A percentile compares a stretch with the other conserved stretches of the same genome.
Evolutionary conservation across 805 yeast species (phyloP).

Genomic region (Alloascoidea hylecoeti): DNA sequence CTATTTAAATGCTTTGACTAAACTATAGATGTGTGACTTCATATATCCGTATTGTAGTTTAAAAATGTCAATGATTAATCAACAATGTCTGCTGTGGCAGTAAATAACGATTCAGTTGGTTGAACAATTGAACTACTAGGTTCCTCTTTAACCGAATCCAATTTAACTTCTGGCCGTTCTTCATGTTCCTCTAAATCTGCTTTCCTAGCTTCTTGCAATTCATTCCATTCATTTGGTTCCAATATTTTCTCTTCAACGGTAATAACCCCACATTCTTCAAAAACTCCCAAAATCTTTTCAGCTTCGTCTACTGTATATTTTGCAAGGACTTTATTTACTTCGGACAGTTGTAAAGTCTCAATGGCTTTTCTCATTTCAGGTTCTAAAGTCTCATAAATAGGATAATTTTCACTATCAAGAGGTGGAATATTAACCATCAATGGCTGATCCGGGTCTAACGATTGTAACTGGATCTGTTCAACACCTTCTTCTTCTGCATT

Average conservation of each 20-base stretch:
- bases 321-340: slow-evolving; percentile 73
- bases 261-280: slow-evolving; percentile 72
- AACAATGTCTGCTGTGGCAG: background rate
- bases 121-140: background rate
- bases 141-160: too few relatives aligned
- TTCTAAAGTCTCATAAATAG: slow-evolving; percentile 22
- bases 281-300: slow-evolving; percentile 56
- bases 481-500: slow-evolving; percentile 37
- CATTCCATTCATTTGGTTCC: slow-evolving; percentile 21
- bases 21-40: too few relatives aligned
- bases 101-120: background rate
- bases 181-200: background rate
- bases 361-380: slow-evolving; percentile 67
- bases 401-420: slow-evolving; percentile 27
- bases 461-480: slow-evolving; percentile 74
- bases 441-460: slow-evolving; percentile 74
- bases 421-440: slow-evolving; percentile 58
- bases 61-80: too few relatives aligned
- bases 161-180: background rate
- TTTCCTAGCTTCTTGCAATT: too few relatives aligned
- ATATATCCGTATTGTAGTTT: too few relatives aligned
- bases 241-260: slow-evolving; percentile 50
- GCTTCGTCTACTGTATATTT: slow-evolving; percentile 64
- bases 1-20: too few relatives aligned
- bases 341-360: slow-evolving; percentile 55